Base-by-base conservation (phyloP, 805 yeast genomes). In the Ogataea wickerhamii region DNA sequence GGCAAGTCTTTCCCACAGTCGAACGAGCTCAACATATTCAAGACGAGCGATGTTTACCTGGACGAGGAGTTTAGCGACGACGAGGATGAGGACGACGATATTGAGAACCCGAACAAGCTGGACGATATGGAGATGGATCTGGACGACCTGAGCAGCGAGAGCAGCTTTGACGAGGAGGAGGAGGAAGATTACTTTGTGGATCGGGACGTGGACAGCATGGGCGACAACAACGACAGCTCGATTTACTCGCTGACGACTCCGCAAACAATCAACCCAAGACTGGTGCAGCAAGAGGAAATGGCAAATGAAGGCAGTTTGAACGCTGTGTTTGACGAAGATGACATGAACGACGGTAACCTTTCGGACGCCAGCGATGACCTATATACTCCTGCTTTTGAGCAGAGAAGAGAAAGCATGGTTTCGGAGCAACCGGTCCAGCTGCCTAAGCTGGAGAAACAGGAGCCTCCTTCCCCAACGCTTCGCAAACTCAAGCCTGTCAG, bases 111-210 rank as follows among this genome's bases (percentile, higher is more conserved):
- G 23, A 49, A 56, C 41, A 54, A 52, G 38, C 41, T 55, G 32
- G 58, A 54, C 31, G 55, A 53, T 28, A 51, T 55, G 58, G 62
- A 58, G 31, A 57, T 58, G 56, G 61, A 56, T 45, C 39, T 53
- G 19, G 61, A 58, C 38, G 61, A 54, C 34, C 27, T 48, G 34
- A 49, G 53, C 47, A 47, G 54, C 35, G 58, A 51, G 26, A 45
- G 51, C 35, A 52, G 56, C 32, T 40, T 43, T 36, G 56, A 47
- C 32, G 53, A 29, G 20, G 30, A 51, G 14, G 53, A 45, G 17
- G 48, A 41, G 23, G 52, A 46, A 10, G 48, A 45, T 25, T 49
- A 53, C 42, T 42, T 52, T 28, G 38, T 48, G 51, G 37, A 37
- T 20, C 28, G 40, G 6, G 46, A 43, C 28, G 45, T 34, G 23